phyloP scores from a whole-genome alignment of 2,329 filamentous ascomycete genomes.

The Aspergillus intermedius region DNA sequence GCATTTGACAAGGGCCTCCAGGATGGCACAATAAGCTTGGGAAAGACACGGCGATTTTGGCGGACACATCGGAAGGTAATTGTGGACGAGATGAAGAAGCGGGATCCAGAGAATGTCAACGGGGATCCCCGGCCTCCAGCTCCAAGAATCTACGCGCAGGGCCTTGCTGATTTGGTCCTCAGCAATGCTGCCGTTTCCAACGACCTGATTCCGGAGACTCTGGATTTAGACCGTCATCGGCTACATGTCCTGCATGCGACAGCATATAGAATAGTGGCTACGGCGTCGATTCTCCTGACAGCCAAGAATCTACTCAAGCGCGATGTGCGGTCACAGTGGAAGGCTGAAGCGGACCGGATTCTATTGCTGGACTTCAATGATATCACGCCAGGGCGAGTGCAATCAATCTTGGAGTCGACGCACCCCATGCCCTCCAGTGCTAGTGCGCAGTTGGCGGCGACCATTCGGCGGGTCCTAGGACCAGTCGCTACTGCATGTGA shows the following conservation, averaged over 20 bases:
- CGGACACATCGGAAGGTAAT: slow-evolving; percentile 31
- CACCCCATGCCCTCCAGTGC: slow-evolving; percentile 44
- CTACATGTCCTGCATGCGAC: slow-evolving; percentile 49
- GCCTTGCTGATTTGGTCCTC: slow-evolving; percentile 53
- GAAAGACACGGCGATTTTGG: slow-evolving; percentile 52
- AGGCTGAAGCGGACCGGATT: slow-evolving; percentile 54
- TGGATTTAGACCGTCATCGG: slow-evolving; percentile 51
- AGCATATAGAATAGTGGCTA: slow-evolving; percentile 52
- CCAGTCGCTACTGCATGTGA: slow-evolving; percentile 44
- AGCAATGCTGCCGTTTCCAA: slow-evolving; percentile 47
- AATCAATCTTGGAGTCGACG: slow-evolving; percentile 43
- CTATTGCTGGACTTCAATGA: slow-evolving; percentile 45
- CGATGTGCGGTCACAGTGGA: slow-evolving; percentile 59
- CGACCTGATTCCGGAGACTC: slow-evolving; percentile 54
- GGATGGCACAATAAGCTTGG: slow-evolving; percentile 45
- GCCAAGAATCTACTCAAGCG: slow-evolving; percentile 61
- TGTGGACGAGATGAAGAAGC: slow-evolving; percentile 47
- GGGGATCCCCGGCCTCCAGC: slow-evolving; percentile 28
- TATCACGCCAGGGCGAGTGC: slow-evolving; percentile 35
- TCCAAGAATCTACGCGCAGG: slow-evolving; percentile 51
- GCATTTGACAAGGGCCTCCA: slow-evolving; percentile 52
- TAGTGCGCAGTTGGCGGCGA: slow-evolving; percentile 40
- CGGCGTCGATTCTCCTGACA: slow-evolving; percentile 57
- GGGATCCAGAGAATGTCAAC: slow-evolving; percentile 33
- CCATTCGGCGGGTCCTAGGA: slow-evolving; percentile 48